Evolutionary conservation across 257 asterid genomes (phyloP), one percentile per base, ranked within the genome.

Genomic region (Verbascum thapsus): DNA sequence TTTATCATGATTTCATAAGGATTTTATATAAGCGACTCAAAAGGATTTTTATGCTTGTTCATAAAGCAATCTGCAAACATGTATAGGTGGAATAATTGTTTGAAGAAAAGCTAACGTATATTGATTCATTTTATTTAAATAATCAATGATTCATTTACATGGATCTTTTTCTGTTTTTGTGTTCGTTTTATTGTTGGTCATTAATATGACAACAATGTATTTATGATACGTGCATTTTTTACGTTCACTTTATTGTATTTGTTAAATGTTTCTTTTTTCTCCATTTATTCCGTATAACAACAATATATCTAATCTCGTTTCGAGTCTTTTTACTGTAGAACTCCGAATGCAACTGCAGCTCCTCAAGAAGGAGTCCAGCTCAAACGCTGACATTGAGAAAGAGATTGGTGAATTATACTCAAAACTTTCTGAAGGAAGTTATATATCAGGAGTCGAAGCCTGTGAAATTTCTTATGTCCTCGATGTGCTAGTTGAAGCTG

Each of bases 311-410:
- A 8, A 41, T 20, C 19, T 38, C 50, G 5, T 17, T 13, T 50
- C 11, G 32, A 8, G 22, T 60, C 42, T 57, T 56, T 57, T 60
- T 34, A 12, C 60, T 61, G 35, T 13, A 89, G 96, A 76, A 48
- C 79, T 84, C 34, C 71, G 80, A 22, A 72, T 74, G 89, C 81
- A 82, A 64, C 71, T 89, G 67, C 84, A 82, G 75, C 86, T 80
- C 61, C 95, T 86, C 66, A 88, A 78, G 70, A 73, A 76, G 80
- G 87, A 82, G 58, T 64, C 80, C 6, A 74, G 70, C 40, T 22
- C 59, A 41, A 43, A 35, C 68, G 63, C 61, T 37, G 78, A 77
- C 42, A 64, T 41, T n/a, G 58, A 76, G 63, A 71, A 79, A 17
- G 75, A 68, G 35, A 13, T 40, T 45, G 41, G 53, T 10, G 68